Evolutionary conservation across 148 eudicot species (phyloP), one percentile per base, ranked within the genome.

Genomic region (Persicaria maculosa): DNA sequence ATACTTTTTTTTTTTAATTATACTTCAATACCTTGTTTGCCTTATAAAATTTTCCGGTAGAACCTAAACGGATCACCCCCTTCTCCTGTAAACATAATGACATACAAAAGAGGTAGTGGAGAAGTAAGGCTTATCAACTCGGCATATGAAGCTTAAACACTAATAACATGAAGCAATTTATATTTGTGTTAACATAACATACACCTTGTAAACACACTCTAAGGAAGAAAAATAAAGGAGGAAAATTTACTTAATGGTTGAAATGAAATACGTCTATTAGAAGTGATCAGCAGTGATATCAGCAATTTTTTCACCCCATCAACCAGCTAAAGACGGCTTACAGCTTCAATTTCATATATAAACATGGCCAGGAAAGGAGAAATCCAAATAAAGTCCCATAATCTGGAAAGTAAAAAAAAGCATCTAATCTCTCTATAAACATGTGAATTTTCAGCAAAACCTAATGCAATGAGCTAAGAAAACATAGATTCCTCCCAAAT

Each of bases 311-410:
- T 85, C 19, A 91, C 84, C 47, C 97, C 98, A 85, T 88, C 89
- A 47, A 90, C 90, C 84, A 92, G 80, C 97, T 97, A 94, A 19
- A 88, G 96, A n/a, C 98, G 88, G 80, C 93, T 88, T 50, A 90
- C 90, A 0, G 97, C 97, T 85, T 94, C 98, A 52, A 94, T 91
- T 77, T 91, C 93, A 62, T 97, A 94, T 73, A 94, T 94, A 82
- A 94, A 94, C 90, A 97, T 94, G 75, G 48, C 52, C 31, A 48
- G 16, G 46, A 47, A 71, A 48, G 43, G 12, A 1, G 36, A 31
- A 17, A 71, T 71, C 16, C 53, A 45, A 9, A 71, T 71, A 46
- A 45, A 71, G 70, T 40, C 70, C 5, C 17, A 65, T 65, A 65
- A 65, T 65, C 46, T 65, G 46, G 17, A 65, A 65, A 71, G 5